A percentile compares a stretch with the other conserved stretches of the same genome.
phyloP scores from a whole-genome alignment of 176 grass and related monocot genomes.

The Triticum urartu region DNA sequence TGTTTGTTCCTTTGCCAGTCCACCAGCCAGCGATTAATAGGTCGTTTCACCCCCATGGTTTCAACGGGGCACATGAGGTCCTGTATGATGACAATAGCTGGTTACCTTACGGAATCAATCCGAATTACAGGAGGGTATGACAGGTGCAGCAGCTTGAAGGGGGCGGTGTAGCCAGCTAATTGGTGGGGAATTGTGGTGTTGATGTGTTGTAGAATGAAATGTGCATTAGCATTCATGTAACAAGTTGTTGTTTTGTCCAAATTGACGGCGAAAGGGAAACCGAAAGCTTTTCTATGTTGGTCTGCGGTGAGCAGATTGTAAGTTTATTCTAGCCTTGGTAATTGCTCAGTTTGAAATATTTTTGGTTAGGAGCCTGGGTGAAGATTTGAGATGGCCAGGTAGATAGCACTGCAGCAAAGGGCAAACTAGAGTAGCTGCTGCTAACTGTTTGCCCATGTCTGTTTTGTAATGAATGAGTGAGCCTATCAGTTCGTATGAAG shows the following conservation, averaged over 20 bases:
- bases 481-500: neutral
- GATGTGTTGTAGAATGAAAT: constrained; percentile 6
- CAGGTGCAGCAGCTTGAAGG: neutral
- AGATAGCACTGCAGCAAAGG: neutral
- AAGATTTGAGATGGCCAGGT: neutral
- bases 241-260: neutral
- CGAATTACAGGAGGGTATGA: constrained; percentile 30
- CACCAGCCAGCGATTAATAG: neutral
- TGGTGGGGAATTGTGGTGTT: neutral
- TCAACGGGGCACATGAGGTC: constrained; percentile 8
- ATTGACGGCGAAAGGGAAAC: neutral
- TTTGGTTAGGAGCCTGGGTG: neutral
- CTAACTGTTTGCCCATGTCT: neutral
- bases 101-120: constrained; percentile 18
- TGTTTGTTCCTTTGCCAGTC: constrained; percentile 7
- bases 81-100: constrained; percentile 6
- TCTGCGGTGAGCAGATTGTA: neutral
- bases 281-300: no score
- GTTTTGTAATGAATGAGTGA: neutral
- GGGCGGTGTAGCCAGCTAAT: neutral
- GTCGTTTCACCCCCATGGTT: constrained; percentile 9
- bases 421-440: neutral
- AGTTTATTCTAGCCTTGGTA: neutral
- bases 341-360: neutral
- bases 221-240: neutral